Base-by-base conservation (phyloP, 108 stramenopile genomes). In the Cyclostephanos invisitatus region DNA sequence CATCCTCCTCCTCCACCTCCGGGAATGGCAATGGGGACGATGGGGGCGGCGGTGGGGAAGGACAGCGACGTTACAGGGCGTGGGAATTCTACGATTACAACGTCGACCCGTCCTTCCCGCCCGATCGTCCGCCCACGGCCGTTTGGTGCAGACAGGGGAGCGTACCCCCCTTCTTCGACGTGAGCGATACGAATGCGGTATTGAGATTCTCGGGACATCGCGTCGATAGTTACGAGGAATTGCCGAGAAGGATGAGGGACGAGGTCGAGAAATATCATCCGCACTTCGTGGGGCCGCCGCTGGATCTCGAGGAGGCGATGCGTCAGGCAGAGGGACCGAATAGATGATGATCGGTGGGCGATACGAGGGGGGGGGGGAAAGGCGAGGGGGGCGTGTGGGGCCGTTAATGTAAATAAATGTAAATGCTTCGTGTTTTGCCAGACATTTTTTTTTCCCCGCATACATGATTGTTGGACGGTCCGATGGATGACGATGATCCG, bases 1-100 rank as follows among this genome's bases (percentile, higher is more conserved):
- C 40, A 11, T 40, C 40, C 15, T 46, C 56, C n/a, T n/a, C n/a
- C n/a, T n/a, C n/a, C n/a, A n/a, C n/a, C n/a, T n/a, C n/a, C n/a
- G n/a, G n/a, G n/a, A n/a, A n/a, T n/a, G n/a, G n/a, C n/a, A n/a
- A n/a, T n/a, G n/a, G n/a, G n/a, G n/a, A n/a, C n/a, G n/a, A n/a
- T n/a, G n/a, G n/a, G 22, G 28, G 17, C 18, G 44, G 40, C 25
- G 25, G 15, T 1, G 38, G 17, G 25, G 29, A 44, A 1, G 57
- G 38, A 42, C 38, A 20, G 3, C 59, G 76, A 9, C 14, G 47
- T 21, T 77, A 77, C 36, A 54, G 65, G 58, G 76, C 76, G n/a
- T 77, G 76, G 76, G 76, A 77, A 57, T 62, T 62, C 57, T 77
- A 77, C 59, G 76, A 77, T 71, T 77, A 72, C 48, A 65, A 55